phyloP scores from a whole-genome alignment of 805 yeast species.

The Nakazawaea ernobii region DNA sequence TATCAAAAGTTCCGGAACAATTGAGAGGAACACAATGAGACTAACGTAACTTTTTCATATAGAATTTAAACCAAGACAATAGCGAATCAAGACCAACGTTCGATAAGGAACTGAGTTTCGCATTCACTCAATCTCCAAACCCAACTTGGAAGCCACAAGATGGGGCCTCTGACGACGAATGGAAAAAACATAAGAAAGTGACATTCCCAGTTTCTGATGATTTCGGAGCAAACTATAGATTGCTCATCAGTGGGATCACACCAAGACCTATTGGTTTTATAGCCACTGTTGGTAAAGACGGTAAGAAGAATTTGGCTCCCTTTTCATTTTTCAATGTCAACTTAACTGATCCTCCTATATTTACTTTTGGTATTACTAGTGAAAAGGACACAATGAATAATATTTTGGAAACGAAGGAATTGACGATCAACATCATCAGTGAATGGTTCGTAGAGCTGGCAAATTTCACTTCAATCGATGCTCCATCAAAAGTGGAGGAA shows the following conservation, averaged over 20 bases:
- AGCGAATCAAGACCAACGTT: slow-evolving; percentile 11
- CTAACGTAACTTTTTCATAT: not conserved
- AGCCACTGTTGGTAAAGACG: slow-evolving; percentile 39
- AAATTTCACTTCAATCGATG: slow-evolving; percentile 38
- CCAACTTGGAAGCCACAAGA: slow-evolving; percentile 41
- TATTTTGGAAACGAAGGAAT: slow-evolving; percentile 44
- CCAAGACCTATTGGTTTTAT: slow-evolving; percentile 62
- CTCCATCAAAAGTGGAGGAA: slow-evolving; percentile 48
- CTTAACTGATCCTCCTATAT: slow-evolving; percentile 53
- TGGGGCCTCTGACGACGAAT: slow-evolving; percentile 39
- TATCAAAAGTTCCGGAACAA: not conserved
- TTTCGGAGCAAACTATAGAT: slow-evolving; percentile 43
- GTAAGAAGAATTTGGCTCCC: slow-evolving; percentile 50
- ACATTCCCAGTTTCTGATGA: slow-evolving; percentile 42
- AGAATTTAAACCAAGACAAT: slow-evolving; percentile 7
- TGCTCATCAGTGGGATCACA: slow-evolving; percentile 44
- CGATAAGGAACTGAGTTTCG: slow-evolving; percentile 1
- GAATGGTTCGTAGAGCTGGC: slow-evolving; percentile 68
- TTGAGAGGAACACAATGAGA: not conserved
- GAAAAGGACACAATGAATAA: slow-evolving; percentile 49
- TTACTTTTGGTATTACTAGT: slow-evolving; percentile 42
- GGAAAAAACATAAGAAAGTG: slow-evolving; percentile 40
- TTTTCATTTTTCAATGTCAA: slow-evolving; percentile 48
- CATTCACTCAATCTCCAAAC: slow-evolving; percentile 13
- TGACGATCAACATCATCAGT: slow-evolving; percentile 49